A percentile compares a stretch with the other conserved stretches of the same genome.
Conservation (phyloP, 495 filamentous ascomycete genomes). For the Aspergillus panamensis region DNA sequence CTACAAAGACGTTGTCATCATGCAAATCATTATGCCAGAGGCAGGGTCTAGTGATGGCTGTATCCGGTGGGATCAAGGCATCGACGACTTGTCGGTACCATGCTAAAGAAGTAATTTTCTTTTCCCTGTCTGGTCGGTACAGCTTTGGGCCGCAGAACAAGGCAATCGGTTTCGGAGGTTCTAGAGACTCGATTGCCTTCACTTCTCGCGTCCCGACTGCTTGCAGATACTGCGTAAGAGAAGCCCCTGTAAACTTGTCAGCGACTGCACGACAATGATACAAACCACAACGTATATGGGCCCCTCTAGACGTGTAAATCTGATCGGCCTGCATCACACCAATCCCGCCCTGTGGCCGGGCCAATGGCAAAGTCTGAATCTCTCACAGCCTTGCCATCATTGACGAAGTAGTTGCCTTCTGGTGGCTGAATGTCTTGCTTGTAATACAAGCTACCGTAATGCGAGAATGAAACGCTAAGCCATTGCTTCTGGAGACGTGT, state of each 20-base stretch:
- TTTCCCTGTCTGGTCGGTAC: slow-evolving; percentile 31
- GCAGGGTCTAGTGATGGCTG: slow-evolving; percentile 24
- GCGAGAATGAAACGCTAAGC: slow-evolving; percentile 29
- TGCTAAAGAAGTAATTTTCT: slow-evolving; percentile 30
- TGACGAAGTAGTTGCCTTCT: slow-evolving; percentile 20
- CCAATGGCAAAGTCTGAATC: slow-evolving; percentile 33
- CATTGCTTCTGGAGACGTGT: slow-evolving; percentile 31
- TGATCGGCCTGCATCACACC: slow-evolving; percentile 31
- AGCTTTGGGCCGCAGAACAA: slow-evolving; percentile 34
- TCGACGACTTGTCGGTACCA: slow-evolving; percentile 29
- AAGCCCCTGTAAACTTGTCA: slow-evolving; percentile 24
- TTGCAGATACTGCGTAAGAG: slow-evolving; percentile 24
- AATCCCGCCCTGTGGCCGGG: slow-evolving; percentile 31
- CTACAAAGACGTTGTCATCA: too few relatives aligned
- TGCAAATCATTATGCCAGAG: too few relatives aligned
- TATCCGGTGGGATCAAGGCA: slow-evolving; percentile 27
- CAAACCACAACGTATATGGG: slow-evolving; percentile 26
- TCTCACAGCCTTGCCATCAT: slow-evolving; percentile 23
- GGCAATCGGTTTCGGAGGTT: slow-evolving; percentile 26
- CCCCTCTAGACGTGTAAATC: slow-evolving; percentile 27
- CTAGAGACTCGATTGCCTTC: slow-evolving; percentile 24
- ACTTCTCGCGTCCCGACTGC: slow-evolving; percentile 30
- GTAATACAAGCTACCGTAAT: slow-evolving; percentile 36
- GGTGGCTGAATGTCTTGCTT: slow-evolving; percentile 19
- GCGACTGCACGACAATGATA: slow-evolving; percentile 11